These are phyloP conservation scores for Datura wrightii DNA, from an alignment of 257 asterid species.

Conservation along the genomic window DNA sequence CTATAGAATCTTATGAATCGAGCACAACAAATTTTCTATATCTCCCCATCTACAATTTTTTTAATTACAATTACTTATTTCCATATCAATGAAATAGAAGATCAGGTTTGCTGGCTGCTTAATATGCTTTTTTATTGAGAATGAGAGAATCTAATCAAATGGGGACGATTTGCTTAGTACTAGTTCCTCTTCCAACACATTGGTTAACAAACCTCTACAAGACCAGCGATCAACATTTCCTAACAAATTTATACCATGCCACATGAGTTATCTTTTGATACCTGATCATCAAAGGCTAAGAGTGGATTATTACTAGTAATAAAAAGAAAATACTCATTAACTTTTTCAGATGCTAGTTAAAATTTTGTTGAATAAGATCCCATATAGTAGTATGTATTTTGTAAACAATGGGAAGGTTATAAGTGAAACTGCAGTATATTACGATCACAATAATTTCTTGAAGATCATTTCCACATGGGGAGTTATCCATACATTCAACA, in stretches of 20 bases:
- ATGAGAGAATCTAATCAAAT: slow-evolving; percentile 2
- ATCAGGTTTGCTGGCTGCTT: background rate
- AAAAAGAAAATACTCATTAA: background rate
- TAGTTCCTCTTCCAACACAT: background rate
- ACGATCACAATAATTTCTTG: slow-evolving; percentile 5
- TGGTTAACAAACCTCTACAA: background rate
- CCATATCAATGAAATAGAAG: background rate
- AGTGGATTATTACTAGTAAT: background rate
- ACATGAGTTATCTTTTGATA: background rate
- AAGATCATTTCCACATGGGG: background rate
- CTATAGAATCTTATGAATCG: background rate
- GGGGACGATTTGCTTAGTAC: background rate
- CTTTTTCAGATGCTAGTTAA: background rate
- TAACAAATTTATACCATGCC: background rate
- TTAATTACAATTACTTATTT: background rate
- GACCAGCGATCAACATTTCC: background rate
- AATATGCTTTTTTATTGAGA: background rate
- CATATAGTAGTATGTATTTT: background rate
- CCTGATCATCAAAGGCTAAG: background rate
- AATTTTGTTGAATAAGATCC: background rate
- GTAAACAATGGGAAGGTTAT: background rate
- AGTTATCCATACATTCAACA: background rate
- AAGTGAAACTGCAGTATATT: background rate
- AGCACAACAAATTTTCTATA: background rate
- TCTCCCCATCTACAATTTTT: background rate